Conservation (phyloP, 2,329 filamentous ascomycete genomes). For the Talaromyces sp. region DNA sequence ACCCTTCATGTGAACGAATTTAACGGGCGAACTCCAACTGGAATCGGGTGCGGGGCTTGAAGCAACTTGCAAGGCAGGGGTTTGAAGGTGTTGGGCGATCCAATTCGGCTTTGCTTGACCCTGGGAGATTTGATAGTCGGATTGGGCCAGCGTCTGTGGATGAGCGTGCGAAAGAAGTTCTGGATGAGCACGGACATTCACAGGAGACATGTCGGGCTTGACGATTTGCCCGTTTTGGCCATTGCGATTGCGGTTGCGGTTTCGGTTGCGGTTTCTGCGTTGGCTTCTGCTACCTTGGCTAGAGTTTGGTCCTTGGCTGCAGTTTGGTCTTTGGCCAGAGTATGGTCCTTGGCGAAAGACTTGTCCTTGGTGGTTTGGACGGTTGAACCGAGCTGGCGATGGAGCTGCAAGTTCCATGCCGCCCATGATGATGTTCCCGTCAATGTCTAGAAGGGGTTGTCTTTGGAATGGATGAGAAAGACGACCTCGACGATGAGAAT, state of each 20-base stretch:
- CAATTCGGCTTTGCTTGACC: not conserved
- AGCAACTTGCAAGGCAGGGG: conserved; percentile 10
- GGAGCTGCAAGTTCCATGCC: conserved; percentile 14
- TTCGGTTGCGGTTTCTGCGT: conserved; percentile 1
- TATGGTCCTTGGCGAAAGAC: not conserved
- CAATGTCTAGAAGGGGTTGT: conserved; percentile 5
- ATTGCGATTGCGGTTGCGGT: conserved; percentile 2
- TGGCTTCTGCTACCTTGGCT: conserved; percentile 1
- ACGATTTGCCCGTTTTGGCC: not conserved
- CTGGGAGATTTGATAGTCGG: not conserved
- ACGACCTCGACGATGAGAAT: not conserved
- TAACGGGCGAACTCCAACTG: conserved; percentile 5
- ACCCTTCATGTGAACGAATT: conserved; percentile 9
- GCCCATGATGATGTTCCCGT: conserved; percentile 14
- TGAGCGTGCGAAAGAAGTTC: not conserved
- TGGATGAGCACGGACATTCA: not conserved
- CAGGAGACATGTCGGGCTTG: not conserved
- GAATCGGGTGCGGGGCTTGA: not conserved
- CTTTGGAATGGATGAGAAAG: not conserved
- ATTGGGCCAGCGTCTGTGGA: not conserved
- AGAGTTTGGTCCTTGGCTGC: not conserved
- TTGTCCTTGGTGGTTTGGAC: not conserved
- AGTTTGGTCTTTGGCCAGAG: not conserved
- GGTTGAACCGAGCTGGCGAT: not conserved
- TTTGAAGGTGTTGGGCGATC: not conserved